Evolutionary conservation across 805 yeast species (phyloP), one percentile per base, ranked within the genome.

Genomic region (Peterozyma xylosa): DNA sequence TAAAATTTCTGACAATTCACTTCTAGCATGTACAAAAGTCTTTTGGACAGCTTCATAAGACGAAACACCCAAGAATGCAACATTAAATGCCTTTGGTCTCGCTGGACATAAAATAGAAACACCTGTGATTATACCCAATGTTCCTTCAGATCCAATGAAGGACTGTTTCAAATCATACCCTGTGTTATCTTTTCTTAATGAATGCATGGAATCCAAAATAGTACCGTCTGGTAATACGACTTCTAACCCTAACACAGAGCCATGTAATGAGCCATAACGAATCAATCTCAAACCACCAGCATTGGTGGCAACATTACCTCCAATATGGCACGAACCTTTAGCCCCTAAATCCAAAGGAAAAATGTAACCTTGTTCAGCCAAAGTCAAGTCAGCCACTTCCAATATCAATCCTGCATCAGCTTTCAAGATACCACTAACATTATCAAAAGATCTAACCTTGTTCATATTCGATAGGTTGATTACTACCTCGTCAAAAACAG

Each of bases 291-390:
- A 73, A 1, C 98, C 98, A 57, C 98, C 98, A 5, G 98, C 98
- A 60, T 91, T 91, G 15, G 96, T 88, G 15, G 96, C 96, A 37
- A 88, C 91, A 43, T 82, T 86, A 51, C 97, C 98, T 53, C 97
- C 97, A 49, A 91, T 82, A 53, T 87, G 96, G 60, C 97, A 91
- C 2, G 96, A 87, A 11, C 98, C 98, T 66, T 90, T 90, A 34
- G 98, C 97, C 46, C 98, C 98, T 48, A 90, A 68, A 60, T 90
- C 98, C 42, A 90, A 70, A 27, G 98, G 98, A 73, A 89, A 90
- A 44, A 90, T 86, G 64, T 84, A 84, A 3, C 93, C 96, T n/a
- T 78, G 67, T 45, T 87, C 93, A 14, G 83, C 80, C 44, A 90
- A 65, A 55, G 58, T 87, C 43, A 72, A 71, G 64, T 90, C 96